Base-by-base conservation (phyloP, 208 protist species). In the Strigomonas oncopelti region DNA sequence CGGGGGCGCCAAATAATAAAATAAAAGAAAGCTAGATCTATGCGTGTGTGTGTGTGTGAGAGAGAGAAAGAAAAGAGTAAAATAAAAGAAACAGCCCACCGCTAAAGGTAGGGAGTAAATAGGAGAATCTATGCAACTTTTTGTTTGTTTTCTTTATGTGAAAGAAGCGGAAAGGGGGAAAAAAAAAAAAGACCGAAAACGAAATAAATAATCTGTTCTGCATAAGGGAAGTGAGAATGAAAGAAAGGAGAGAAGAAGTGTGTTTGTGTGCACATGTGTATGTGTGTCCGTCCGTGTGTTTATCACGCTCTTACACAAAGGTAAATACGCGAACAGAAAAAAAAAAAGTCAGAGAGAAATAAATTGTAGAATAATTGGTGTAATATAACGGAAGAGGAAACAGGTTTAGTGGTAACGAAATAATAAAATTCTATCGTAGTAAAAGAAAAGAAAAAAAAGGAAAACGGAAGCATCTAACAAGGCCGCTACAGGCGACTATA, bases 381-480 rank as follows among this genome's bases (percentile, higher is more conserved):
- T 4, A 11, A 42, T 4, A 11, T 14, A 11, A 11, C 34, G 11
- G 34, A 42, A 42, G 34, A 42, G 34, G 4, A 42, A 42, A 42
- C 11, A 42, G 11, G 34, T 14, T 14, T 42, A 4, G 4, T 42
- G 7, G 11, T 42, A 42, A 14, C 4, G 11, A 42, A 42, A 42
- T 14, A 42, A 42, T 14, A 11, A 42, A 42, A 11, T 11, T 42
- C 34, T 42, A 42, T 11, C 11, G 34, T 42, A 42, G 4, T 42
- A 4, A 42, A 42, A 42, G n/a, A 31, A 66, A 65, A 63, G 53
- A 67, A 71, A 65, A 46, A 62, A 66, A 51, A 11, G 25, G 29
- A 51, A 64, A 32, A 7, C 38, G 16, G 34, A 36, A 29, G 38
- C 22, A 53, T 11, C 29, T 56, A 66, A 66, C 20, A 55, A 0